Conservation (phyloP, 108 stramenopile species). For the Pelagomonas calceolata region DNA sequence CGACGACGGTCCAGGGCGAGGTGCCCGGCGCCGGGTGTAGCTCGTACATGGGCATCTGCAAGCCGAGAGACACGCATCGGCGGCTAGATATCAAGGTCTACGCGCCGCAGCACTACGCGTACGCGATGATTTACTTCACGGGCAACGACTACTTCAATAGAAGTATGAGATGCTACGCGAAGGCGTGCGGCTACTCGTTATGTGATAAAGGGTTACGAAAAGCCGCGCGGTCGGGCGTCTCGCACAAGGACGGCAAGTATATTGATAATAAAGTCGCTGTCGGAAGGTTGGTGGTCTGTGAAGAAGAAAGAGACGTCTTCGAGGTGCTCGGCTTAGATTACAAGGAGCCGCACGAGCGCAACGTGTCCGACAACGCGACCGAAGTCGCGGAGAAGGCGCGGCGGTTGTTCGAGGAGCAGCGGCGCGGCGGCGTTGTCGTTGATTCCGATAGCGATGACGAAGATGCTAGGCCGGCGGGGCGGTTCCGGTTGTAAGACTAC, state of each 20-base stretch:
- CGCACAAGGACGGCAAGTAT: not conserved
- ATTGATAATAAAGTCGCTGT: not conserved
- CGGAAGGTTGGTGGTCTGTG: not conserved
- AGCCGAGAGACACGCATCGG: constrained; percentile 1
- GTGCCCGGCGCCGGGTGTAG: not conserved
- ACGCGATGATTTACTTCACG: constrained; percentile 47
- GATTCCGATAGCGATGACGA: too few species aligned
- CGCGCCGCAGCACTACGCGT: constrained; percentile 20
- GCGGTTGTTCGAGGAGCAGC: too few species aligned
- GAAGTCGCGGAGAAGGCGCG: not conserved
- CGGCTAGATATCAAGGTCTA: constrained; percentile 32
- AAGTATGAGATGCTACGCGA: constrained; percentile 42
- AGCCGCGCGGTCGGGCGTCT: not conserved
- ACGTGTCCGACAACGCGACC: not conserved
- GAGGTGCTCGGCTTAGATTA: not conserved
- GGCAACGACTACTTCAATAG: constrained; percentile 46
- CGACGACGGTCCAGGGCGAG: too few species aligned
- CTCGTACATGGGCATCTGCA: constrained; percentile 18
- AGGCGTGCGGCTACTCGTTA: constrained; percentile 16
- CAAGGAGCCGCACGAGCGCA: not conserved
- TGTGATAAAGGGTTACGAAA: constrained; percentile 17
- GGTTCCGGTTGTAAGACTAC: too few species aligned
- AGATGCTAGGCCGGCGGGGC: too few species aligned
- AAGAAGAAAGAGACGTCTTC: not conserved
- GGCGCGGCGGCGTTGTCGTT: too few species aligned